Conservation (phyloP, 202 grass and related monocot species). For the Eragrostis tef region DNA sequence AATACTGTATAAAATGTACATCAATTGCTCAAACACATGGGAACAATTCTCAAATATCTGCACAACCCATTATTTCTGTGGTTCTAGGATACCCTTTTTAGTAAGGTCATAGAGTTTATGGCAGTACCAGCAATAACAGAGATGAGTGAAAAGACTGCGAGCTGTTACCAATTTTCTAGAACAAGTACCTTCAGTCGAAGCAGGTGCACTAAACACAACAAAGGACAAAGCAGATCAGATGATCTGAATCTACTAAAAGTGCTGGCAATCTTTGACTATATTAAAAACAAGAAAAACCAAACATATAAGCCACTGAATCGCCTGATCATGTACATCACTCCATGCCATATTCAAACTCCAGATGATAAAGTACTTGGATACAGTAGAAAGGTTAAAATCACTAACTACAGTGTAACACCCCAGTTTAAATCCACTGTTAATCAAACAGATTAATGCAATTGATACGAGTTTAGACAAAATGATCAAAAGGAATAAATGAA, state of each 20-base stretch:
- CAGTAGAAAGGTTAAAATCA: slow-evolving; percentile 4
- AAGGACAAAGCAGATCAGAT: not conserved
- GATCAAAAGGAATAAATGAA: too few relatives aligned
- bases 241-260: not conserved
- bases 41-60: too few relatives aligned
- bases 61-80: too few relatives aligned
- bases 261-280: not conserved
- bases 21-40: too few relatives aligned
- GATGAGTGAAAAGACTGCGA: not conserved
- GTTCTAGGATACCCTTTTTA: too few relatives aligned
- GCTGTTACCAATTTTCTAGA: not conserved
- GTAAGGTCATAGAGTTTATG: too few relatives aligned
- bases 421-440: too few relatives aligned
- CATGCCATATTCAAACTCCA: not conserved
- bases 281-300: not conserved
- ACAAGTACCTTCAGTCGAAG: slow-evolving; percentile 10
- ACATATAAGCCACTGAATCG: not conserved
- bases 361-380: not conserved
- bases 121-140: not conserved
- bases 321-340: slow-evolving; percentile 4
- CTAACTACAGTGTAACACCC: slow-evolving; percentile 45
- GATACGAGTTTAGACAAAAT: too few relatives aligned
- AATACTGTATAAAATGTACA: too few relatives aligned
- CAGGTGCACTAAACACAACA: not conserved
- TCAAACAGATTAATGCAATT: too few relatives aligned